Conservation (phyloP, 345 rosid genomes). For the Geranium brycei region DNA sequence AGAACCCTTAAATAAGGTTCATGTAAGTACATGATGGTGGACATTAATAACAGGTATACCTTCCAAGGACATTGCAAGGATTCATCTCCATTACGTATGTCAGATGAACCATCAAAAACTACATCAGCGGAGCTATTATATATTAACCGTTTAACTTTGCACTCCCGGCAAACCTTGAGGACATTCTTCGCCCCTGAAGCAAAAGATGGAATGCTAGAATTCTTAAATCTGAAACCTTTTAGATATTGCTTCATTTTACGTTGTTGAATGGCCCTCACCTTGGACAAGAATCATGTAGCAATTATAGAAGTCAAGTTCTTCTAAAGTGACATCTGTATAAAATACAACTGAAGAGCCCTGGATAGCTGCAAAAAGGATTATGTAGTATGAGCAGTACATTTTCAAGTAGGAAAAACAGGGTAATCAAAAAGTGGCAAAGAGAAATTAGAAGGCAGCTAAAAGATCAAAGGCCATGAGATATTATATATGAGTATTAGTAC, state of each 20-base stretch:
- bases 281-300: constrained; percentile 66
- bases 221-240: neutral
- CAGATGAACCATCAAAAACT: constrained; percentile 60
- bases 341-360: constrained; percentile 64
- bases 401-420: neutral
- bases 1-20: neutral
- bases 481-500: neutral
- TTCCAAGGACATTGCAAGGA: constrained; percentile 46
- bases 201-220: neutral
- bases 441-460: neutral
- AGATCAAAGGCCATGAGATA: neutral
- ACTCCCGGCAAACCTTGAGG: constrained; percentile 58
- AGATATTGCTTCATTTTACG: neutral
- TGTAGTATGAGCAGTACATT: neutral
- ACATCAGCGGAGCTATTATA: constrained; percentile 82
- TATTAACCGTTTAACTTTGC: constrained; percentile 65
- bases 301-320: constrained; percentile 28
- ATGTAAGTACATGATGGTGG: constrained; percentile 5
- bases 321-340: constrained; percentile 45
- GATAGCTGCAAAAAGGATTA: constrained; percentile 39
- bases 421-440: neutral
- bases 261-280: constrained; percentile 30
- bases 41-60: constrained; percentile 22
- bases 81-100: constrained; percentile 55
- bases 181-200: constrained; percentile 69